These are phyloP conservation scores for Podospora didyma DNA, from an alignment of 495 filamentous ascomycete genomes.

Conservation along the genomic window DNA sequence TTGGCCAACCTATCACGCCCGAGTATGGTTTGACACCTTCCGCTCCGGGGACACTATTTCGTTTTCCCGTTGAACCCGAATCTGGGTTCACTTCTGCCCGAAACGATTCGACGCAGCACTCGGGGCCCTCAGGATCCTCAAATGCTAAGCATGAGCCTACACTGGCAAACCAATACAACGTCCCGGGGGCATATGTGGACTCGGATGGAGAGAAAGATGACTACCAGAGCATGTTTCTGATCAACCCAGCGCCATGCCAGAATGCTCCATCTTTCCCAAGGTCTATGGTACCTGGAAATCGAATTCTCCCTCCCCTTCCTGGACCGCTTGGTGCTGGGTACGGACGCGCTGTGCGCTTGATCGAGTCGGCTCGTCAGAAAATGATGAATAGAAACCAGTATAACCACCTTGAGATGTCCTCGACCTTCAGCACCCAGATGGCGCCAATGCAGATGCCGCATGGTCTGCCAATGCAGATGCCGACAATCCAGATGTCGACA, in stretches of 20 bases:
- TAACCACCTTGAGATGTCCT: too few species aligned
- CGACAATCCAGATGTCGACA: too few species aligned
- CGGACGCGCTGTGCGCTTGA: background rate
- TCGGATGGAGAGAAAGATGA: conserved; percentile 8
- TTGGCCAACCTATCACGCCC: background rate
- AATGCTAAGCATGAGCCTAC: background rate
- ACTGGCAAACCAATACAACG: background rate
- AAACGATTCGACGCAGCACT: background rate
- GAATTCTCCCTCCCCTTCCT: background rate
- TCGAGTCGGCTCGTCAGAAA: background rate
- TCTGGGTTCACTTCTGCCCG: background rate
- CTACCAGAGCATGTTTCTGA: background rate
- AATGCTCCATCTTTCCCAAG: too few species aligned
- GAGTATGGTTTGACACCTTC: background rate
- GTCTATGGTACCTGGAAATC: background rate
- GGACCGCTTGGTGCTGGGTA: background rate
- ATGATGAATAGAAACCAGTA: background rate
- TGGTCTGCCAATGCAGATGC: too few species aligned
- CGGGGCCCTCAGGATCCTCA: background rate
- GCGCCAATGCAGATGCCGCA: too few species aligned
- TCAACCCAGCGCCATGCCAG: background rate
- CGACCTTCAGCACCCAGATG: too few species aligned
- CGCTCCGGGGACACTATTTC: conserved; percentile 1
- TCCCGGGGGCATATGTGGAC: conserved; percentile 14
- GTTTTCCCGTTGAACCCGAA: conserved; percentile 1